Evolutionary conservation across 495 filamentous ascomycete genomes (phyloP).

Genomic region (Trypethelium eluteriae): DNA sequence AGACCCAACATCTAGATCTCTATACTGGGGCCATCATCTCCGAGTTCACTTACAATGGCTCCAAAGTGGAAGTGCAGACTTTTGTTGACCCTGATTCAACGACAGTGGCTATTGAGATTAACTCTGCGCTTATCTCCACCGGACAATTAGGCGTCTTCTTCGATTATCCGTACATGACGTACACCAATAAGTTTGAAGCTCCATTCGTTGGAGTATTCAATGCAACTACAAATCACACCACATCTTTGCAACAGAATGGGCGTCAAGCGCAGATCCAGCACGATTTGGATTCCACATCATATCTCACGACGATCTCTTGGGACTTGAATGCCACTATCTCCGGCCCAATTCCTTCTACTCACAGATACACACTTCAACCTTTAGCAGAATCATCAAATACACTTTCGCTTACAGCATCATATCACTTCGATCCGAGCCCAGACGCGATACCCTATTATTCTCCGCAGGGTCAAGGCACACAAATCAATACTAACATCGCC

Average conservation of each 20-base stretch:
- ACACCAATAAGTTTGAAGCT: conserved; percentile 36
- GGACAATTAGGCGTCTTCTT: conserved; percentile 42
- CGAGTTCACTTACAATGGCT: conserved; percentile 39
- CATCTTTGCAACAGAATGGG: conserved; percentile 26
- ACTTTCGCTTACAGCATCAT: conserved; percentile 21
- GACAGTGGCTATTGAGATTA: conserved; percentile 40
- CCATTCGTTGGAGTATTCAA: conserved; percentile 43
- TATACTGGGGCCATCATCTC: conserved; percentile 44
- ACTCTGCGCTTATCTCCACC: conserved; percentile 35
- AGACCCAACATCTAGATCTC: conserved; percentile 38
- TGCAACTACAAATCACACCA: conserved; percentile 40
- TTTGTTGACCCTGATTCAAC: conserved; percentile 42
- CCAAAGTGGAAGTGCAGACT: conserved; percentile 39
- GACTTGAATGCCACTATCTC: conserved; percentile 33
- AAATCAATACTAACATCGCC: conserved; percentile 10
- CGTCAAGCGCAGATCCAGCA: conserved; percentile 41
- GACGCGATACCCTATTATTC: background rate
- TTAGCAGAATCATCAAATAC: conserved; percentile 9
- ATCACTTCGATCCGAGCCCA: conserved; percentile 13
- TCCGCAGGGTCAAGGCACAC: background rate
- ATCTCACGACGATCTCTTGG: conserved; percentile 40
- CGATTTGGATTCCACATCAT: conserved; percentile 39
- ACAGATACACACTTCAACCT: conserved; percentile 40
- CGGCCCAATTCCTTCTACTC: conserved; percentile 32
- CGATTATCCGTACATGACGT: conserved; percentile 45